Base-by-base conservation (phyloP, 2,329 filamentous ascomycete genomes). In the Mycogone perniciosa region DNA sequence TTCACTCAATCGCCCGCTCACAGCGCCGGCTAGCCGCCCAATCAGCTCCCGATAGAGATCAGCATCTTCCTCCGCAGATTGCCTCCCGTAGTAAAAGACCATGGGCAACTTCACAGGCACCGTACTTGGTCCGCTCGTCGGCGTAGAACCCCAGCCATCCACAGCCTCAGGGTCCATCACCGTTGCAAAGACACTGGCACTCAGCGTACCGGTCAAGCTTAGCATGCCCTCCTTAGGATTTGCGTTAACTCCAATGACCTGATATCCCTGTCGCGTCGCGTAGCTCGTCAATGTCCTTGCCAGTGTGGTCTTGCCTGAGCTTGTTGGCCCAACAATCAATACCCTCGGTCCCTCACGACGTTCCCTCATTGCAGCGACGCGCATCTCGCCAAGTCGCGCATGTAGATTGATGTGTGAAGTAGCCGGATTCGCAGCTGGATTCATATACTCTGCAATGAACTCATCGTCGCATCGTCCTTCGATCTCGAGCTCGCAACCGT, bases 61-160 rank as follows among this genome's bases (percentile, higher is more conserved):
- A 0, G 80, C 76, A 54, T 89, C 86, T 45, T 89, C 86, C 59
- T 89, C 85, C 1, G 89, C 80, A 55, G 76, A 82, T 47, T 81
- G 76, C 56, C 86, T 75, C 11, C 93, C 92, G 66, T 88, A 95
- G 68, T 90, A 89, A 65, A 96, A 95, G 30, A 92, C 89, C 48
- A 99, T 72, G 5, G 93, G 93, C 60, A 96, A 76, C 73, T 96
- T 97, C 47, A 96, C 89, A 0, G 92, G 91, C 13, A 95, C 84
- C 1, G 84, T 81, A 59, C 86, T 93, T 0, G 93, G 91, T 0
- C 92, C 93, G 57, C 88, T 95, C 60, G 91, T 95, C 0, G 92
- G 91, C 59, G 89, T 91, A 58, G 81, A 89, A 7, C 93, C 93
- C 84, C 90, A 96, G 20, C 88, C 89, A 54, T 89, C 85, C 61